Evolutionary conservation across 768 basidiomycete species (phyloP).

Genomic region (Dioszegia aurantiaca): DNA sequence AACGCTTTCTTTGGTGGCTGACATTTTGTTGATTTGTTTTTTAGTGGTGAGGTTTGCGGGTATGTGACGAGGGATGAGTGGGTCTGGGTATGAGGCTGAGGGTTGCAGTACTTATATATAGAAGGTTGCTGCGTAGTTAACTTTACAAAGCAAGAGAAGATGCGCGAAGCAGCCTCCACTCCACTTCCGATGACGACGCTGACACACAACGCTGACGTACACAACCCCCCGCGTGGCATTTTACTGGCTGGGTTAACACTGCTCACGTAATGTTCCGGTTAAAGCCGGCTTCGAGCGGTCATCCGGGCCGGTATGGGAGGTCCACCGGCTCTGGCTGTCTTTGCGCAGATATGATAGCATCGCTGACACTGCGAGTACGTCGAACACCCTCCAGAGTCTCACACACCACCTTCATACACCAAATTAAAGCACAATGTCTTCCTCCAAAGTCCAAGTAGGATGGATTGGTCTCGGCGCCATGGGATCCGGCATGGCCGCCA

Average conservation of each 20-base stretch:
- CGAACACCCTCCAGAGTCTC: not conserved
- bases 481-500: conserved; percentile 43
- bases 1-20: conserved; percentile 40
- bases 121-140: too few species aligned
- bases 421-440: conserved; percentile 8
- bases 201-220: too few species aligned
- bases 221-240: too few species aligned
- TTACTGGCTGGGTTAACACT: too few species aligned
- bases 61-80: not conserved
- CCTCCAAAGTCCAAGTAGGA: conserved; percentile 12
- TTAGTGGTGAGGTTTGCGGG: not conserved
- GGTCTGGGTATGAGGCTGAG: not conserved
- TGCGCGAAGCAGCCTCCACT: not conserved
- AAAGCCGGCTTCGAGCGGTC: too few species aligned
- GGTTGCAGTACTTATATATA: not conserved
- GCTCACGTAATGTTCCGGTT: too few species aligned
- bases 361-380: too few species aligned
- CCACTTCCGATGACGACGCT: not conserved
- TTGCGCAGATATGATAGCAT: too few species aligned
- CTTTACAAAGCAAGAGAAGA: too few species aligned
- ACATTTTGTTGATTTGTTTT: conserved; percentile 18
- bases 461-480: conserved; percentile 48
- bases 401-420: not conserved
- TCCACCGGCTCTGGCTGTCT: too few species aligned
- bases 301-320: too few species aligned